Evolutionary conservation across 2,329 filamentous ascomycete genomes (phyloP), one percentile per base, ranked within the genome.

Genomic region (Magnaporthiopsis rhizophila): DNA sequence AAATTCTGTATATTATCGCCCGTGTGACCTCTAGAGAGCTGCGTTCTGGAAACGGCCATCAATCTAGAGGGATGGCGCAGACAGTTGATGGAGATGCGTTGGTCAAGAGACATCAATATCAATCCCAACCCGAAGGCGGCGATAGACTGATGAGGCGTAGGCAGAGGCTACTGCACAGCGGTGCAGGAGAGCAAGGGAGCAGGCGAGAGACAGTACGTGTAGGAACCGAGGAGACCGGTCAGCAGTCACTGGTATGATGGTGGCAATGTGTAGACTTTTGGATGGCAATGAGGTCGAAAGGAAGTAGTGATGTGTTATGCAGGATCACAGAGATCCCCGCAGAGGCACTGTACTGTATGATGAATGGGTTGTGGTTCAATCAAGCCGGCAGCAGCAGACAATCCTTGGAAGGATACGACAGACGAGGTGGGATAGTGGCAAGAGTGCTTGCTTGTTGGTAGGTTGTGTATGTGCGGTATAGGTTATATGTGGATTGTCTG

Each of bases 31-130:
- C 75, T 77, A 64, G 81, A 84, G 64, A 83, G 75, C 68, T 84
- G 82, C 65, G 77, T 79, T 80, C 82, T 81, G 71, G 81, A 83
- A 70, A 82, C 75, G 76, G 81, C 78, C 81, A 83, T 83, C 76
- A 83, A 84, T 73, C 81, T 81, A 70, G 79, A 80, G 66, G 82
- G 82, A 74, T 83, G 80, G 72, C 80, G 80, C 72, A 84, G 77
- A 75, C 82, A 84, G 68, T 83, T 79, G 72, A 83, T 80, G 74
- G 80, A 81, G 72, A 78, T 79, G 69, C 81, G 81, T 70, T 81
- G 73, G 76, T 83, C 81, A 82, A 83, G 79, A 81, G 82, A 84
- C 82, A 84, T 84, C 81, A 83, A 83, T 80, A 71, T 81, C 72
- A 79, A 74, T 69, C 76, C 58, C 58, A 32, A 32, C 32, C 32